Evolutionary conservation across 352 stramenopile species (phyloP), one percentile per base, ranked within the genome.

Genomic region (Aphanomyces stellatus): DNA sequence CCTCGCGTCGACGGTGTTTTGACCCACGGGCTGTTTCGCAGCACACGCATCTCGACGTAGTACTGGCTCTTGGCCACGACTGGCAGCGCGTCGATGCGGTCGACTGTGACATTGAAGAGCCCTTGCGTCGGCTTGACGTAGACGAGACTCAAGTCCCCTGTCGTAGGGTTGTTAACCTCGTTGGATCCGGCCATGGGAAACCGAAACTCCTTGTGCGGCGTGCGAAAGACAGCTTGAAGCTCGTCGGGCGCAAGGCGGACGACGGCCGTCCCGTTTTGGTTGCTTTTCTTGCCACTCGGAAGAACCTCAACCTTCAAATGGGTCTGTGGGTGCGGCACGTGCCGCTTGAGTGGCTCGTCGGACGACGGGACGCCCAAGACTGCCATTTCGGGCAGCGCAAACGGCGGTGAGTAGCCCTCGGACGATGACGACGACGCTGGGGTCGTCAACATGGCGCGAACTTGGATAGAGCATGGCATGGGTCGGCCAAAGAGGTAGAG

Each of bases 1-100:
- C 27, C 57, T 31, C 31, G 41, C 4, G 40, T 27, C 2, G 15
- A 15, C 11, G 60, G 49, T 13, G 37, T 57, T 41, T 67, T 67
- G 31, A 48, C 27, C 60, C 60, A 67, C n/a, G 30, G 34, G 24
- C 60, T 67, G 33, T 67, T 67, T 30, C 49, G 60, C 49, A 67
- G 34, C 5, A 67, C 34, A 33, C 60, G 60, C 22, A 33, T 17
- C 24, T 67, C 60, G 34, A 59, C 46, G 13, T 59, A 67, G 37
- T 67, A 67, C 24, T 28, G 6, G 22, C 8, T 67, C 11, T 41
- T 41, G 17, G 28, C 24, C 17, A 19, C 15, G 10, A 49, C 11
- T 7, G 60, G 25, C 5, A 67, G 22, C 24, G 22, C 27, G 30
- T 67, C 46, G 24, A 60, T 31, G 2, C 24, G 10, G 2, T 2